Evolutionary conservation across 768 basidiomycete genomes (phyloP), one percentile per base, ranked within the genome.

Genomic region (Trametes cinnabarina): DNA sequence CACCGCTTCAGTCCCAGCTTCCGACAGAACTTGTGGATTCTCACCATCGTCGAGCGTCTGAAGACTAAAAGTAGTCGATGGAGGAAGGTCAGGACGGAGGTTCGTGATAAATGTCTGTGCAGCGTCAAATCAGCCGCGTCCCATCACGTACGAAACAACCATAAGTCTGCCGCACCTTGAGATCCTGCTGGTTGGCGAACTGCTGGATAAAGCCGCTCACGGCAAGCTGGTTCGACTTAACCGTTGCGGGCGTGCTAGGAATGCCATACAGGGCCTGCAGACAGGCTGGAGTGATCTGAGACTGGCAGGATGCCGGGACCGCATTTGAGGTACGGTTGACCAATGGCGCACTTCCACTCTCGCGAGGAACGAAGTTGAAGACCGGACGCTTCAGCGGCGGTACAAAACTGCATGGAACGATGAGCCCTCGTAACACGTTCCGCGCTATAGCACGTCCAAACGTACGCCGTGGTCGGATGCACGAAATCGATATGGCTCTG

Each of bases 341-440:
- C 12, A 51, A 51, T 20, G 47, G 34, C 8, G 1, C 19, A n/a
- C 44, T 41, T 30, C 19, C 25, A 10, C 32, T 10, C 34, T 55
- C 52, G 23, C 46, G 17, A 15, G 65, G 58, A 26, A 76, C 69
- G 35, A 81, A 48, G 17, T 51, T 41, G 42, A 63, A 25, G 17
- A 50, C 57, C 7, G 47, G 61, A 47, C 35, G 17, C n/a, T 15
- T 26, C 46, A 57, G 58, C 8, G 68, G 57, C 47, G 57, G 62
- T 19, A 58, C 47, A 73, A 44, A 84, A 77, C 68, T 84, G 77
- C 17, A 8, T 80, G 1, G 4, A 22, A n/a, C 20, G n/a, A n/a
- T n/a, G n/a, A n/a, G n/a, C n/a, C n/a, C n/a, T n/a, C n/a, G n/a
- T n/a, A n/a, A n/a, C n/a, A n/a, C n/a, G n/a, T n/a, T n/a, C n/a